Evolutionary conservation across 2,329 filamentous ascomycete genomes (phyloP), one percentile per base, ranked within the genome.

Genomic region (Aureobasidium melanogenum): DNA sequence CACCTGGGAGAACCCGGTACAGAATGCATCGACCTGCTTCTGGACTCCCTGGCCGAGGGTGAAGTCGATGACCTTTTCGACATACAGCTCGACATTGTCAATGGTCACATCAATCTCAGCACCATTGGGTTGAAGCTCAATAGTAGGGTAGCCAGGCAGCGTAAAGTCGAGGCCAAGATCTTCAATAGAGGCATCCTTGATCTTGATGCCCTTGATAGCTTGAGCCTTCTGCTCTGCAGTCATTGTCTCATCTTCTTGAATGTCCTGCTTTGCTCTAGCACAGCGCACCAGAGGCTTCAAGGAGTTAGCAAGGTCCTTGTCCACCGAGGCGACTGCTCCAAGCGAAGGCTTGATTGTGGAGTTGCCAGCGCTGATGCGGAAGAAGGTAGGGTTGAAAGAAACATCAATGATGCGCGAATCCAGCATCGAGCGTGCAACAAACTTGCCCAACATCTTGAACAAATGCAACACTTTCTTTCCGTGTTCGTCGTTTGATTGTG

Each of bases 371-470:
- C 89, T 90, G 65, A 97, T 89, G 62, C 93, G 89, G 85, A 99
- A 99, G 78, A 99, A 97, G 6, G 91, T 96, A 1, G 94, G 89
- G 71, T 97, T 99, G 76, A 99, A 94, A 61, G 93, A 94, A 66
- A 99, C 86, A 69, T 99, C 94, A 67, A 99, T 97, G 71, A 99
- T 97, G 59, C 94, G 85, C 0, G 93, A 97, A 72, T 99, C 94
- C 58, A 99, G 87, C 94, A 99, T 97, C 0, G 94, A 97, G 55
- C 94, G 86, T 32, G 95, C 94, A 51, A 97, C 92, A 72, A 99
- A 99, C 71, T 97, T 97, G 67, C 94, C 94, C 24, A 99, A 86
- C 70, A 93, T 88, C 74, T 88, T 95, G 79, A 96, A 99, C 19
- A 96, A 77, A 67, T 94, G 87, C 36, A 97, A 78, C 43, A 96